Percentiles rank a stretch among this genome's conserved stretches.
phyloP scores from a whole-genome alignment of 495 filamentous ascomycete genomes.

The Penicillium alfredii region DNA sequence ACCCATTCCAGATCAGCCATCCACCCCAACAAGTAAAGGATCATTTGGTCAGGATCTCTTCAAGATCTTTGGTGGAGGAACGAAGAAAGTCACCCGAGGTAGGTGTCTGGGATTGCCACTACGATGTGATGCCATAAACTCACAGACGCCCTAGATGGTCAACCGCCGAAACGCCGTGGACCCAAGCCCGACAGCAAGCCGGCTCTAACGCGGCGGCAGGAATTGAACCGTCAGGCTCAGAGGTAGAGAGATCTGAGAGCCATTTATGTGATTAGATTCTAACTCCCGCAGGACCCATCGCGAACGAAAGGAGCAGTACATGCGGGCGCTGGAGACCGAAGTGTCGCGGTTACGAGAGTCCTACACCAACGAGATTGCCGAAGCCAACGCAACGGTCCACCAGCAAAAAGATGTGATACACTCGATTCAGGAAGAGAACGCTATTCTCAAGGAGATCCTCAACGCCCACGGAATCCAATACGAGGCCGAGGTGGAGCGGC shows the following conservation, averaged over 20 bases:
- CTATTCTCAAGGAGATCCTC: constrained; percentile 67
- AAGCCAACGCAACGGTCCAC: constrained; percentile 31
- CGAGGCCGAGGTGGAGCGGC: constrained; percentile 35
- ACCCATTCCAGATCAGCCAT: constrained; percentile 19
- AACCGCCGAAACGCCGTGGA: constrained; percentile 80
- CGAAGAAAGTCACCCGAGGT: constrained; percentile 36
- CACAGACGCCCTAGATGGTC: constrained; percentile 65
- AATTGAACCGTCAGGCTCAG: constrained; percentile 93
- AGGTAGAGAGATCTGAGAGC: too few species aligned
- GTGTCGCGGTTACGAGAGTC: constrained; percentile 61
- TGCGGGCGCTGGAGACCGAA: constrained; percentile 87
- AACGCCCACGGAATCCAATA: constrained; percentile 63
- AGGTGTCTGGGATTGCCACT: constrained; percentile 2
- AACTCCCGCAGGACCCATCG: constrained; percentile 67
- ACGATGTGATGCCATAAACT: background rate
- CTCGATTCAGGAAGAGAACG: constrained; percentile 56
- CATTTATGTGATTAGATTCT: constrained; percentile 10
- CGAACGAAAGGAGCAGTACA: constrained; percentile 93
- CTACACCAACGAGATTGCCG: constrained; percentile 37
- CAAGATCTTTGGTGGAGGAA: constrained; percentile 31
- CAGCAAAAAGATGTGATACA: constrained; percentile 41
- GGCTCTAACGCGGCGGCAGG: constrained; percentile 85
- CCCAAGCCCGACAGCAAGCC: constrained; percentile 97
- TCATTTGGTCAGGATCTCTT: constrained; percentile 32
- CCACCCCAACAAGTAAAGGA: constrained; percentile 20